phyloP scores from a whole-genome alignment of 2,329 filamentous ascomycete species.

The Apiospora aurea region DNA sequence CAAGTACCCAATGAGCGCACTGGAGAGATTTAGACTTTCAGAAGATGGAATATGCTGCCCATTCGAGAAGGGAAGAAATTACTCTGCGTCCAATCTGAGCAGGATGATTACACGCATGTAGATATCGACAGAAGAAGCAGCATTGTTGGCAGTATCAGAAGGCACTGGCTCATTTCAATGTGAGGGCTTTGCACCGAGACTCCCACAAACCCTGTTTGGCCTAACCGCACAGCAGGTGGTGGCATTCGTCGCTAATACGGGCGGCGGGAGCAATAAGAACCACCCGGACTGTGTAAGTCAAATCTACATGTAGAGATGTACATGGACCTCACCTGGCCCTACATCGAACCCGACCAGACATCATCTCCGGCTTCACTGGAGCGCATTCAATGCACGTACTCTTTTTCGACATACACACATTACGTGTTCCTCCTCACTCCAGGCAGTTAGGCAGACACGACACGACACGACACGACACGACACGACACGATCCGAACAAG shows the following conservation, averaged over 20 bases:
- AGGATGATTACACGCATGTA: background rate
- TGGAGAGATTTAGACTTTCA: background rate
- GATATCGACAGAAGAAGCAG: background rate
- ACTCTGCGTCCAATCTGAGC: background rate
- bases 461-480: background rate
- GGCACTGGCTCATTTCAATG: background rate
- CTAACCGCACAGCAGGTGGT: conserved; percentile 11
- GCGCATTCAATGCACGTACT: background rate
- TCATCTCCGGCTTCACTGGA: conserved; percentile 11
- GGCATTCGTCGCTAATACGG: conserved; percentile 12
- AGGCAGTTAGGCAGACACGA: conserved; percentile 14
- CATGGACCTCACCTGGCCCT: conserved; percentile 9
- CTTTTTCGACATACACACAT: conserved; percentile 1
- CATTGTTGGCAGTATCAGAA: background rate
- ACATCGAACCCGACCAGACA: conserved; percentile 14
- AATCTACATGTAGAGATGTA: conserved; percentile 5
- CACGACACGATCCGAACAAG: conserved; percentile 15
- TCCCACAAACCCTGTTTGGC: conserved; percentile 17
- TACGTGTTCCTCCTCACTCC: conserved; percentile 11
- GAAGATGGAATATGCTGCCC: background rate
- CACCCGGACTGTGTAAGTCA: conserved; percentile 19
- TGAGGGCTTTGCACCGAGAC: conserved; percentile 17
- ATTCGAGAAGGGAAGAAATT: background rate
- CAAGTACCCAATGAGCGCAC: background rate
- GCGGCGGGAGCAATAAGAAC: conserved; percentile 14